Base-by-base conservation (phyloP, 2,329 filamentous ascomycete genomes). In the Leptographium lundbergii region DNA sequence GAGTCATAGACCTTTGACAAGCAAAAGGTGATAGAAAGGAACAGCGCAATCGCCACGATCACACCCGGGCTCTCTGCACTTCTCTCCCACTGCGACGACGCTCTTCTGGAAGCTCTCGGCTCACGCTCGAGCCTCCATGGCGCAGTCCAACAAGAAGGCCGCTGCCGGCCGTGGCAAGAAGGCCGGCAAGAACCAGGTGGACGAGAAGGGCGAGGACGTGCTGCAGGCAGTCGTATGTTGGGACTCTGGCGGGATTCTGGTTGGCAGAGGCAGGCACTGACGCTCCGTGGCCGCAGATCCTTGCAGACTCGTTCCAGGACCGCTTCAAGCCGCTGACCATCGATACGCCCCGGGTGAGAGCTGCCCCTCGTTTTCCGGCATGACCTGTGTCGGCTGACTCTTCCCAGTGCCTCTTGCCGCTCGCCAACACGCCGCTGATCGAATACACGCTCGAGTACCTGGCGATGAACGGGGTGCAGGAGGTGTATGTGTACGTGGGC, bases 381-480 rank as follows among this genome's bases (percentile, higher is more conserved):
- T 22, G 36, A 24, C 2, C 4, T 29, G 34, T 48, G 6, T 22
- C 27, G 11, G 32, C 32, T 32, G 14, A 39, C 22, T 47, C 5
- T 17, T 32, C 22, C 54, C 67, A 95, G 89, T 97, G 94, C 76
- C 86, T 99, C 36, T 79, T 99, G 7, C 91, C 92, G 13, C 80
- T 99, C 61, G 94, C 90, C 61, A 97, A 97, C 71, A 91, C 87
- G 1, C 92, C 94, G 42, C 78, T 99, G 63, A 95, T 99, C 74
- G 94, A 99, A 72, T 97, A 99, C 71, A 97, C 92, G 4, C 85
- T 97, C 67, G 91, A 97, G 69, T 97, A 96, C 68, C 84, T 99
- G 0, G 91, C 91, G 64, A 92, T 92, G 80, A 91, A 94, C 60
- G 91, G 91, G 60, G 91, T 97, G n/a, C 85, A 94, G 66, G 89